Base-by-base conservation (phyloP, 331 rosid genomes). In the Malus hybrid region DNA sequence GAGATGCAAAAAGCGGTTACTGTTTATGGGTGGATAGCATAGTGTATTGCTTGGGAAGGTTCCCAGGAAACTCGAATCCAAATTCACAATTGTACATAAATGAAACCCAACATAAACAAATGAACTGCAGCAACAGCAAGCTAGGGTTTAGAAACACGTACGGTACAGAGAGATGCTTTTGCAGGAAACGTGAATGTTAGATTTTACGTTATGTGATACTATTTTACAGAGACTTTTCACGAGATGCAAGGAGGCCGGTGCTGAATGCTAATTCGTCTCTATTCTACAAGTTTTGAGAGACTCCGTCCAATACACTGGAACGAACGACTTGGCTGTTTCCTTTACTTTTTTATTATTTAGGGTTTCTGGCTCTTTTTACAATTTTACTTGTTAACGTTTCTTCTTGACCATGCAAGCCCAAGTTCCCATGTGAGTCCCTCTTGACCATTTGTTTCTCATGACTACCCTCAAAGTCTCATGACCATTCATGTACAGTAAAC, bases 181-280 rank as follows among this genome's bases (percentile, higher is more conserved):
- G 44, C 44, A 39, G 44, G 12, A 39, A 39, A 39, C 44, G 44
- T 7, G 76, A 58, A 36, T 36, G 76, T 58, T 72, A 11, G 36
- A 6, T 33, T 72, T 66, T 39, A 53, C 33, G 72, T 57, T 8
- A 24, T 53, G 79, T 29, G 53, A 19, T 44, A 66, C 68, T 28
- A 32, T 68, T 56, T 16, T 60, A 72, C 39, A 28, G 60, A 15
- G 39, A 62, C 52, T 73, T 78, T 39, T 39, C 84, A 84, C 85
- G 78, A 72, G 63, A 72, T 53, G 79, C 82, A 58, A 78, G 86
- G 75, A 42, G 71, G 53, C 22, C 64, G 81, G n/a, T 67, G 72
- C 84, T 79, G 89, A 83, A 83, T 80, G 79, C 87, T 88, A 84
- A 68, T 84, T 88, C 86, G 80, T 85, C 88, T 66, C 5, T 75